Conservation (phyloP, 2,329 filamentous ascomycete genomes). For the Botrytis cinerea region DNA sequence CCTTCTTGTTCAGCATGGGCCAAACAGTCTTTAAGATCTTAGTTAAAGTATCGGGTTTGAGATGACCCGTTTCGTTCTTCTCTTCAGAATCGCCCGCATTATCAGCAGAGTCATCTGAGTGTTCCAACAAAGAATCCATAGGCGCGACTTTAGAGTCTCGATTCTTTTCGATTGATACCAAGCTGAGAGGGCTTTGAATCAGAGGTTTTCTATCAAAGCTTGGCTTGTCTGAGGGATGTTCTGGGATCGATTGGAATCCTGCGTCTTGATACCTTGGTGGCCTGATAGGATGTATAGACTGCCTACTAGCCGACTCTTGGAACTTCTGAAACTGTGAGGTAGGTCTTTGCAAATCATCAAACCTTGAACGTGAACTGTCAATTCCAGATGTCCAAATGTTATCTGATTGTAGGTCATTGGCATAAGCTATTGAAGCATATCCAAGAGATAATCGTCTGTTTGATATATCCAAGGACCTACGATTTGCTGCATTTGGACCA, state of each 20-base stretch:
- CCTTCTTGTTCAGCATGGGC: conserved; percentile 57
- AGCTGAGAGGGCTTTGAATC: neutral
- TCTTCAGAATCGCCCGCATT: neutral
- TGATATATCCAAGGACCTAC: conserved; percentile 11
- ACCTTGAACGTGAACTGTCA: conserved; percentile 10
- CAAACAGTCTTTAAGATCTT: conserved; percentile 70
- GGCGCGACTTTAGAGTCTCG: neutral
- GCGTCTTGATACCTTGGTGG: conserved; percentile 5
- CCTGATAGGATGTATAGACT: neutral
- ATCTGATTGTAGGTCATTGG: conserved; percentile 29
- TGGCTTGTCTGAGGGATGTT: neutral
- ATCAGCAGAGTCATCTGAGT: neutral
- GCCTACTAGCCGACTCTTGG: neutral
- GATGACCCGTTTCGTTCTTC: neutral
- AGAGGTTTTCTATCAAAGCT: neutral
- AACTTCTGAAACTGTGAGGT: neutral
- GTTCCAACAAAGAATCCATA: neutral
- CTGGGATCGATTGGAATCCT: neutral
- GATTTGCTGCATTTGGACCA: neutral
- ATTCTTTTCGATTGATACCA: neutral
- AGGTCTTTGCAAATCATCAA: neutral
- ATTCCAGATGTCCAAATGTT: conserved; percentile 31
- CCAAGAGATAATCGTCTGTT: conserved; percentile 28
- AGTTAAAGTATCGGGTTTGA: conserved; percentile 44
- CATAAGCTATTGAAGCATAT: conserved; percentile 28